Base-by-base conservation (phyloP, 2,329 filamentous ascomycete genomes). In the Pseudogymnoascus sp. region DNA sequence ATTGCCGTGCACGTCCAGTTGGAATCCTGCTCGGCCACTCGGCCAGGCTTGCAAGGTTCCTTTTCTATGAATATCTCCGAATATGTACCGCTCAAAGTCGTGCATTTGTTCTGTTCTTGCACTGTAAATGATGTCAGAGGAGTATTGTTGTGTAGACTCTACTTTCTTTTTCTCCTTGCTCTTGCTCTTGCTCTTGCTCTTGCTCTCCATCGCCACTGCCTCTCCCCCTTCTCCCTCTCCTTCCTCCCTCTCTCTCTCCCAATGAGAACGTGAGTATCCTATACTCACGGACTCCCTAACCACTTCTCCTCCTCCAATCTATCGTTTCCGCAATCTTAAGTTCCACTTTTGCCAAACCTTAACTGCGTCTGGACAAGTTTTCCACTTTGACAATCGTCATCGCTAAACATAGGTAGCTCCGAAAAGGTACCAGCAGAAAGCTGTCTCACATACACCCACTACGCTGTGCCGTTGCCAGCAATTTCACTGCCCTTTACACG, bases 351-450 rank as follows among this genome's bases (percentile, higher is more conserved):
- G 21, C 42, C 21, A 47, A 47, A 47, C 42, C 42, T 47, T 47
- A 47, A 47, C 42, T 50, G 44, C 44, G 44, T 50, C 12, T 50
- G 44, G 44, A 25, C 44, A 50, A 50, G 44, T 50, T 50, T 50
- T 28, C 44, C 7, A 50, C 11, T 50, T n/a, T 28, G 12, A 50
- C 44, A 50, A 28, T 50, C 44, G 44, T 50, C 44, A 50, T 50
- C 44, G 44, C 44, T 50, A 50, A 50, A 50, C 44, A 50, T 50
- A 50, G 44, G 44, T 50, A 50, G 44, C 44, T 50, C 44, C 44
- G 40, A 18, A 50, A 50, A 50, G 44, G 44, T 50, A 50, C 44
- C 1, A n/a, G 6, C 40, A 23, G 23, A 50, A 50, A 50, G 44
- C 44, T 50, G 44, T 50, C 44, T 50, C 44, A 50, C 23, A 50